Evolutionary conservation across 2,329 filamentous ascomycete genomes (phyloP).

Genomic region (Hypoxylon rubiginosum): DNA sequence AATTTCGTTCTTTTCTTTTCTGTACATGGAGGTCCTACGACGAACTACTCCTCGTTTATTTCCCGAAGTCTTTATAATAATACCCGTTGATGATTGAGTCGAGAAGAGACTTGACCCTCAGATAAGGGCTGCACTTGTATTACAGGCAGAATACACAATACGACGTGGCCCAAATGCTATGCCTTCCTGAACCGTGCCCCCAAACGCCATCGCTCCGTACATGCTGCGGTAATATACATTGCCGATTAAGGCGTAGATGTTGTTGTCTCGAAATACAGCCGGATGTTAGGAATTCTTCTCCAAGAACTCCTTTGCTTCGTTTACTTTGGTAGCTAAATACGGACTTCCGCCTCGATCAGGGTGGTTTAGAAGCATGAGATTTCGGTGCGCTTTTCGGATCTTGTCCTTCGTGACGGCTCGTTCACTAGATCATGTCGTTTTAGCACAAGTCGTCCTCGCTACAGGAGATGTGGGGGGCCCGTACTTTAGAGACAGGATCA

Average conservation of each 20-base stretch:
- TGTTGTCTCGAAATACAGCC: not conserved
- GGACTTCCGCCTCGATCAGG: constrained; percentile 97
- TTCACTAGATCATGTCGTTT: constrained; percentile 70
- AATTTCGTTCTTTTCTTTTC: not conserved
- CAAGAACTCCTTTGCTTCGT: constrained; percentile 96
- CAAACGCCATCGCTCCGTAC: constrained; percentile 50
- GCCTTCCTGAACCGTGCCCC: constrained; percentile 36
- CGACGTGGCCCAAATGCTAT: constrained; percentile 30
- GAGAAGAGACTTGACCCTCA: constrained; percentile 41
- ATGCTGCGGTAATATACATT: constrained; percentile 43
- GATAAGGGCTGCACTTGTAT: constrained; percentile 24
- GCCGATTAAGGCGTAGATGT: constrained; percentile 6
- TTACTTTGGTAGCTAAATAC: constrained; percentile 96
- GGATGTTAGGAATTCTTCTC: constrained; percentile 73
- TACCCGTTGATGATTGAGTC: not conserved
- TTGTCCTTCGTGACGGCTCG: constrained; percentile 90
- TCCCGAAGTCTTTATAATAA: not conserved
- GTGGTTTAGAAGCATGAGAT: constrained; percentile 97
- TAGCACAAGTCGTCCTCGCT: constrained; percentile 3
- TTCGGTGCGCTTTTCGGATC: constrained; percentile 93
- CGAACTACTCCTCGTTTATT: not conserved
- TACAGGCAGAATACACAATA: constrained; percentile 21
- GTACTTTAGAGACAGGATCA: constrained; percentile 93
- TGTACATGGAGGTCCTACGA: not conserved
- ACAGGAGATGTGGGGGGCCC: constrained; percentile 30